phyloP scores from a whole-genome alignment of 208 protist species.

The Trichomonas gallinae region DNA sequence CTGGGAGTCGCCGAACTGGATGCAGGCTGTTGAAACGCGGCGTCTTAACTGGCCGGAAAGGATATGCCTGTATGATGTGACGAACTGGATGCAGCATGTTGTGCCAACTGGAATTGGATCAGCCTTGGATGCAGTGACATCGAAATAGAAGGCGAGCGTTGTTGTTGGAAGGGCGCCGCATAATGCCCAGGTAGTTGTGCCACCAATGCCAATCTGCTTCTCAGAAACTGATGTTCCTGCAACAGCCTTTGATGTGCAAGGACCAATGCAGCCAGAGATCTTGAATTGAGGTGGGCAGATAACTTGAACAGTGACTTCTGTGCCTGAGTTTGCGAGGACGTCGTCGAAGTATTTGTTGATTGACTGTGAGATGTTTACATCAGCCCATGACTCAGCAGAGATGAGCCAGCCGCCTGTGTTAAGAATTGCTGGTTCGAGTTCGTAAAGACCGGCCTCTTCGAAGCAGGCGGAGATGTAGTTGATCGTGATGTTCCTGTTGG shows the following conservation, averaged over 20 bases:
- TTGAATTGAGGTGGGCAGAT: not conserved
- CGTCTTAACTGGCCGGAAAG: constrained; percentile 40
- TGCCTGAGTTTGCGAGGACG: not conserved
- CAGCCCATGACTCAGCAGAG: not conserved
- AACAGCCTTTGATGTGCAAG: not conserved
- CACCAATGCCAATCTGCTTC: constrained; percentile 86
- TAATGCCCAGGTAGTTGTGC: constrained; percentile 90
- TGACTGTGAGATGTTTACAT: not conserved
- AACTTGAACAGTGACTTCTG: not conserved
- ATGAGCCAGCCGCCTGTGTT: constrained; percentile 41
- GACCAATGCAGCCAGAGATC: not conserved
- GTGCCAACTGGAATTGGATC: constrained; percentile 18
- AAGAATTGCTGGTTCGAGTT: constrained; percentile 64
- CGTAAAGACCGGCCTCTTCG: constrained; percentile 59
- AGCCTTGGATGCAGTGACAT: constrained; percentile 59
- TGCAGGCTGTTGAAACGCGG: constrained; percentile 47
- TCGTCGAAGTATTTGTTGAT: not conserved
- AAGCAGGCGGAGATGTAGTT: constrained; percentile 83
- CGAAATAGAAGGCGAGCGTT: constrained; percentile 86
- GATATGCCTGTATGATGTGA: constrained; percentile 73
- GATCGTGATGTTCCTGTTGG: constrained; percentile 73
- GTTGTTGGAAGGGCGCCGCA: constrained; percentile 68
- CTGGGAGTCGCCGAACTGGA: not conserved
- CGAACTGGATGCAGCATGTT: constrained; percentile 54
- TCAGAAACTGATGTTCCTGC: constrained; percentile 30